phyloP scores from a whole-genome alignment of 352 stramenopile species.

The Pelagophyceae sp. region DNA sequence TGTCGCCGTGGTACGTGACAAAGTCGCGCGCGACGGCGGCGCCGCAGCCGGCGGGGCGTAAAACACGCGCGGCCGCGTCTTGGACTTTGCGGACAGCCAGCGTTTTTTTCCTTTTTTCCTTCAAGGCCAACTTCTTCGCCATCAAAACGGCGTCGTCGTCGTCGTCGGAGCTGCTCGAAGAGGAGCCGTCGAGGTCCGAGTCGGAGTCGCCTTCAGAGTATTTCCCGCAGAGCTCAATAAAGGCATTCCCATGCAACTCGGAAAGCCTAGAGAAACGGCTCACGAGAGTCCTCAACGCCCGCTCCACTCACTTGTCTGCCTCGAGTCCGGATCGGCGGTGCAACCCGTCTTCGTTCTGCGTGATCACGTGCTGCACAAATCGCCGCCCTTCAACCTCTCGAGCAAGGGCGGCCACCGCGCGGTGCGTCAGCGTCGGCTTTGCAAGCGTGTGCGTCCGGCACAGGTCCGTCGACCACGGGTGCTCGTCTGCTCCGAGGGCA shows the following conservation, averaged over 20 bases:
- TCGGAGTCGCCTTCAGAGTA: not conserved
- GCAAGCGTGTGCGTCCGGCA: not conserved
- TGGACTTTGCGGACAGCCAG: too few relatives aligned
- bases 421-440: not conserved
- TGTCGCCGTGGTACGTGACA: constrained; percentile 7
- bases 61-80: not conserved
- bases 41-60: not conserved
- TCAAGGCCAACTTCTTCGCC: too few relatives aligned
- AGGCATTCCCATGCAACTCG: not conserved
- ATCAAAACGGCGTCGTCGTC: not conserved
- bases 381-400: not conserved
- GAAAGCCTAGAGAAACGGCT: too few relatives aligned
- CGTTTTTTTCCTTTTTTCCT: too few relatives aligned
- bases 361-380: not conserved
- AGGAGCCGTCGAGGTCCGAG: not conserved
- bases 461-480: not conserved
- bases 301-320: too few relatives aligned
- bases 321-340: not conserved
- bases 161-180: not conserved
- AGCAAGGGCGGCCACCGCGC: not conserved
- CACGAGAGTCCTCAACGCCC: too few relatives aligned
- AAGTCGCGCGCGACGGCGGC: not conserved
- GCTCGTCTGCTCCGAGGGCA: too few relatives aligned
- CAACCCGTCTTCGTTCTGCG: not conserved
- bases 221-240: not conserved